Evolutionary conservation across 139 green algal species (phyloP).

Genomic region (Chlorella sp.): DNA sequence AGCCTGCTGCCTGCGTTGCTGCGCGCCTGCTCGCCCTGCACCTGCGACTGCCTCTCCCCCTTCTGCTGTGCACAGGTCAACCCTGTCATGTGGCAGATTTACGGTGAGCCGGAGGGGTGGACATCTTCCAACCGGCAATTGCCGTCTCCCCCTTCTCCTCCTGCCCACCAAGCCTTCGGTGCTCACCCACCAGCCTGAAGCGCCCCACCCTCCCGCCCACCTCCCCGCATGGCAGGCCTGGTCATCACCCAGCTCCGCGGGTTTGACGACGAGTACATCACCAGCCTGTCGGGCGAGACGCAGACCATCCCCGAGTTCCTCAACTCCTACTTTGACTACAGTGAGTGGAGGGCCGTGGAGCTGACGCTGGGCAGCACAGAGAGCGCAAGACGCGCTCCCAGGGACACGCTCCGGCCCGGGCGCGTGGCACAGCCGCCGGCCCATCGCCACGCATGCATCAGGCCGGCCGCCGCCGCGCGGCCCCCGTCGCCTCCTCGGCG

Average conservation of each 20-base stretch:
- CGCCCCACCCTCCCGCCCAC: background rate
- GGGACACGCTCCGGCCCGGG: too few relatives aligned
- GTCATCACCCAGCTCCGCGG: slow-evolving; percentile 11
- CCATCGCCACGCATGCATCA: too few relatives aligned
- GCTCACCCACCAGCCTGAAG: background rate
- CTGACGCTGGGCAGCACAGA: too few relatives aligned
- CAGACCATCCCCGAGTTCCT: slow-evolving; percentile 19
- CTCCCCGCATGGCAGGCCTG: slow-evolving; percentile 9
- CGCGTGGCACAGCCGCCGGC: too few relatives aligned
- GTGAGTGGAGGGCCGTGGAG: too few relatives aligned
- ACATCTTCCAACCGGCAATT: too few relatives aligned
- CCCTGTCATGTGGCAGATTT: slow-evolving; percentile 1
- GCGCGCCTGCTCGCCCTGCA: background rate
- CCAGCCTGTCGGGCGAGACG: background rate
- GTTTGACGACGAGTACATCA: slow-evolving; percentile 10
- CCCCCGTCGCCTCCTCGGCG: too few relatives aligned
- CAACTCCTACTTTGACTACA: background rate
- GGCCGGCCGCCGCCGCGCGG: too few relatives aligned
- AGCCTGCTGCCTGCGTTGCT: too few relatives aligned
- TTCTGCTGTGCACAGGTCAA: slow-evolving; percentile 4
- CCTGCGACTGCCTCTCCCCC: background rate
- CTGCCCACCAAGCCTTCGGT: too few relatives aligned
- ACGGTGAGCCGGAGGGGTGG: background rate
- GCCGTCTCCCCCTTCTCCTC: too few relatives aligned
- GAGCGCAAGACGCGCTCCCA: too few relatives aligned